A percentile compares a stretch with the other conserved stretches of the same genome.
Evolutionary conservation across 305 asterid species (phyloP).

Genomic region (Solanum chacoense): DNA sequence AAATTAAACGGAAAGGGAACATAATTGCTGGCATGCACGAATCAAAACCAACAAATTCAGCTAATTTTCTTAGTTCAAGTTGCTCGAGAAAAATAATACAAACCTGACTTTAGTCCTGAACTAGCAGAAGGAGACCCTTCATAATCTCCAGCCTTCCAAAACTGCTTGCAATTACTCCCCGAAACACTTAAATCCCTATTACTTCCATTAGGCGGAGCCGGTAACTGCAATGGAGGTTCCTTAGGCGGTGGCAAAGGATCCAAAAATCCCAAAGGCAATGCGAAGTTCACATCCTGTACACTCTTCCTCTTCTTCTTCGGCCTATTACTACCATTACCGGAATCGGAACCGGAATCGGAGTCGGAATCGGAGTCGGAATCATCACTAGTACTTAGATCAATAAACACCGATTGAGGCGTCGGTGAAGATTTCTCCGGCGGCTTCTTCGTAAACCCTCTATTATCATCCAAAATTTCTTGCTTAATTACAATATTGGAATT

Average conservation of each 20-base stretch:
- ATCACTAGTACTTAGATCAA: conserved; percentile 18
- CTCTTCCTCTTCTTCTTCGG: conserved; percentile 36
- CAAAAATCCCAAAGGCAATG: conserved; percentile 64
- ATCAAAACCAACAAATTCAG: neutral
- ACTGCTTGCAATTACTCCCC: conserved; percentile 36
- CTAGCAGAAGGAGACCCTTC: conserved; percentile 35
- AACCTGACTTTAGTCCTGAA: conserved; percentile 44
- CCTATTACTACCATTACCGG: conserved; percentile 6
- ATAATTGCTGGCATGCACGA: neutral
- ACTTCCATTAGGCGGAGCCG: conserved; percentile 12
- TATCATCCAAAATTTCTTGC: neutral
- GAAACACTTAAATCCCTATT: neutral
- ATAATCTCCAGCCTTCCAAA: conserved; percentile 90
- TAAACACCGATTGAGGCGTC: neutral
- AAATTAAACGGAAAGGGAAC: neutral
- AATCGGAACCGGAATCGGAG: neutral
- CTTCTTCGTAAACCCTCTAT: neutral
- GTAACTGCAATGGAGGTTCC: conserved; percentile 18
- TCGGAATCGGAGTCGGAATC: conserved; percentile 12
- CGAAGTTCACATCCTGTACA: conserved; percentile 14
- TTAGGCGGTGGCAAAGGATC: conserved; percentile 47
- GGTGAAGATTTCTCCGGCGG: neutral
- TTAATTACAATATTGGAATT: neutral
- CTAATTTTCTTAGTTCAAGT: neutral
- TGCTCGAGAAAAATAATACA: neutral